phyloP scores from a whole-genome alignment of 2,329 filamentous ascomycete genomes.

The Gliomastix tumulicola region DNA sequence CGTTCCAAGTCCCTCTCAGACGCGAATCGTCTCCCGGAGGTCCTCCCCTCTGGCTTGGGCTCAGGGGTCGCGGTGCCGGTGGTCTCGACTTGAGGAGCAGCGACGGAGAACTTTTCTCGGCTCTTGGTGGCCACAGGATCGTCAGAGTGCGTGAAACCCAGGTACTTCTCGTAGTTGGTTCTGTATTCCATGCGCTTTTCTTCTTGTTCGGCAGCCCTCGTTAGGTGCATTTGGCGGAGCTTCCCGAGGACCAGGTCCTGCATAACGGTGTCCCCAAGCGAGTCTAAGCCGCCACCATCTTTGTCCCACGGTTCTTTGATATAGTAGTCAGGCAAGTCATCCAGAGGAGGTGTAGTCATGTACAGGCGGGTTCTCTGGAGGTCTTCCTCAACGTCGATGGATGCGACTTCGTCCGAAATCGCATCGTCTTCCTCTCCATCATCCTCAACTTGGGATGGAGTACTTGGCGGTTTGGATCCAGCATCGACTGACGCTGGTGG shows the following conservation, averaged over 20 bases:
- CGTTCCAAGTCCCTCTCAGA: slow-evolving; percentile 69
- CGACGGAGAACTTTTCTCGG: slow-evolving; percentile 43
- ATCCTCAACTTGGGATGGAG: slow-evolving; percentile 39
- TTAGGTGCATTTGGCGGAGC: slow-evolving; percentile 31
- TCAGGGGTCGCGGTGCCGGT: slow-evolving; percentile 38
- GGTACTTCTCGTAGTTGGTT: slow-evolving; percentile 41
- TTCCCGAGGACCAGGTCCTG: slow-evolving; percentile 38
- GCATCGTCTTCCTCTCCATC: slow-evolving; percentile 47
- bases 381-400: slow-evolving; percentile 41
- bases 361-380: slow-evolving; percentile 39
- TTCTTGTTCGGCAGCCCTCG: slow-evolving; percentile 28
- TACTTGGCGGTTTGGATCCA: slow-evolving; percentile 30
- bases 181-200: slow-evolving; percentile 33
- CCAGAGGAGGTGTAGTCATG: slow-evolving; percentile 47
- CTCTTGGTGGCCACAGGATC: slow-evolving; percentile 48
- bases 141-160: slow-evolving; percentile 48
- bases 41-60: slow-evolving; percentile 48
- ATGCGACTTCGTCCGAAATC: slow-evolving; percentile 47
- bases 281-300: slow-evolving; percentile 35
- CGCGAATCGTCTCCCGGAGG: slow-evolving; percentile 50
- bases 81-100: slow-evolving; percentile 24
- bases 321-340: slow-evolving; percentile 42
- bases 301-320: slow-evolving; percentile 40
- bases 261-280: slow-evolving; percentile 29
- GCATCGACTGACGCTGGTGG: neutral